phyloP scores from a whole-genome alignment of 169 alveolate genomes.

The Plasmodium fragile region DNA sequence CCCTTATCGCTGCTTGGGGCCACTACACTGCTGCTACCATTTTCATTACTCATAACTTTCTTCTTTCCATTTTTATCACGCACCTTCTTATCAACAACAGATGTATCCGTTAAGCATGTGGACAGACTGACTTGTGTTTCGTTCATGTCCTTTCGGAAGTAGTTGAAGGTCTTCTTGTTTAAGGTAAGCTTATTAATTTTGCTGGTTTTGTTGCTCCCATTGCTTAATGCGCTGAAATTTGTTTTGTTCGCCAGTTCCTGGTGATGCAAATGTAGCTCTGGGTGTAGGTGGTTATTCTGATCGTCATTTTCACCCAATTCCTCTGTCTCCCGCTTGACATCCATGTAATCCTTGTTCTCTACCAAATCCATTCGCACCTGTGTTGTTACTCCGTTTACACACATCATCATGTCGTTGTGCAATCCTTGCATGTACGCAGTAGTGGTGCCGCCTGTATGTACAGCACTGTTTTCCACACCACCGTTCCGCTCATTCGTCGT shows the following conservation, averaged over 20 bases:
- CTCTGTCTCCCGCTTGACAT: slow-evolving; percentile 15
- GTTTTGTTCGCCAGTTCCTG: slow-evolving; percentile 2
- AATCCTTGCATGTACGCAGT: not conserved
- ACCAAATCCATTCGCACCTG: not conserved
- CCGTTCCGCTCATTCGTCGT: slow-evolving; percentile 19
- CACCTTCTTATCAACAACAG: slow-evolving; percentile 29
- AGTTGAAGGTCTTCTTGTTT: slow-evolving; percentile 49
- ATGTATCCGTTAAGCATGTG: slow-evolving; percentile 27
- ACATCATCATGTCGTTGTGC: not conserved
- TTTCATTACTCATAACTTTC: slow-evolving; percentile 8
- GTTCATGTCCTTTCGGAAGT: slow-evolving; percentile 49
- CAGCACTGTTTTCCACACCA: not conserved
- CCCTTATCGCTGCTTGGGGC: not conserved
- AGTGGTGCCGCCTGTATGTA: not conserved
- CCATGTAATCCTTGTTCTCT: not conserved
- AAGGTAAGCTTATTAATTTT: slow-evolving; percentile 27
- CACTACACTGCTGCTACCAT: not conserved
- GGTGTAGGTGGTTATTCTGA: not conserved
- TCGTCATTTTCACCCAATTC: not conserved
- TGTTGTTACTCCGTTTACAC: not conserved
- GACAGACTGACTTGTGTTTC: slow-evolving; percentile 61
- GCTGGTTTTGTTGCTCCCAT: slow-evolving; percentile 24
- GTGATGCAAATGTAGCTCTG: not conserved
- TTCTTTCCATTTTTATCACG: slow-evolving; percentile 20
- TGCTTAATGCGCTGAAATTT: slow-evolving; percentile 21